Base-by-base conservation (phyloP, 2,329 filamentous ascomycete genomes). In the Pseudogymnoascus sp. region DNA sequence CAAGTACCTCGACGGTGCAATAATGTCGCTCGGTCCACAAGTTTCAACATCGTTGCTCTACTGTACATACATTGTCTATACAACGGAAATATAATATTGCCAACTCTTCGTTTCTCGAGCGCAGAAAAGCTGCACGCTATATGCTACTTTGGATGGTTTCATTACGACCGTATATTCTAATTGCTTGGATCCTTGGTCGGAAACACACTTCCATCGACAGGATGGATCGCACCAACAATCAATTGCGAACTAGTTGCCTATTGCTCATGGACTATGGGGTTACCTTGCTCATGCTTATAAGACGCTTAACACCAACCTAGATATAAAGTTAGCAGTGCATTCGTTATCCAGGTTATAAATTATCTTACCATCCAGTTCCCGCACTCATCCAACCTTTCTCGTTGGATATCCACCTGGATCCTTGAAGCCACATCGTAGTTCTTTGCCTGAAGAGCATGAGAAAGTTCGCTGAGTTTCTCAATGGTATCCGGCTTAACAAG, bases 281-380 rank as follows among this genome's bases (percentile, higher is more conserved):
- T 34, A 84, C 87, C 74, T 86, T 87, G 77, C 88, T 90, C 88
- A 91, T 91, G 73, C 84, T 86, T 68, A 91, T 84, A 69, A 91
- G 77, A 66, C 88, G 81, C 75, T 91, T 91, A 47, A 91, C 83
- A 70, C 88, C 88, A 67, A 88, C 84, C 86, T 89, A 64, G 43
- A 63, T 39, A 57, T 11, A 11, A 34, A 28, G 69, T 84, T 77
- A 84, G 78, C 20, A 59, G 60, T 28, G 58, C 54, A 30, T 16
- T 16, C 57, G 32, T 6, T 37, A 62, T 39, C 54, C n/a, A 34
- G 35, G 30, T 32, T 12, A 22, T 60, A 54, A 58, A 12, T 6
- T n/a, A 14, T 28, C 86, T 78, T 78, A 91, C 89, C 88, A 93
- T 92, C 90, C 90, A 93, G 71, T 90, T 87, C 60, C 88, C 88